Base-by-base conservation (phyloP, 139 green algal genomes). In the Dunaliella sp. region DNA sequence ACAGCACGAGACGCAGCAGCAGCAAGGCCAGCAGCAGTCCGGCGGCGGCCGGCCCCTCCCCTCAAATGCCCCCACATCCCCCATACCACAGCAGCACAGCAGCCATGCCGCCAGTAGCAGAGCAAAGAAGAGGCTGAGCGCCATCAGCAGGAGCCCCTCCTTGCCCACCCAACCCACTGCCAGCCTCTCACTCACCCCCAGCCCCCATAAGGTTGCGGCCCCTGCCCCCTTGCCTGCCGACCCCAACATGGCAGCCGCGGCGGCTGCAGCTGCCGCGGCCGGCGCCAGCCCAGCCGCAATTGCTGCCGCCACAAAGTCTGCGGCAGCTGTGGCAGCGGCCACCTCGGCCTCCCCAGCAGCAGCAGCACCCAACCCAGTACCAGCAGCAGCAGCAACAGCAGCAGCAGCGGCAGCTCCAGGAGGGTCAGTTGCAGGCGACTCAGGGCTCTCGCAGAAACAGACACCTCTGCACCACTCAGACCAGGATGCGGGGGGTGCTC, bases 221-320 rank as follows among this genome's bases (percentile, higher is more conserved):
- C 1, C 76, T 72, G n/a, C 3, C 31, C 30, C 22, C 38, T 16
- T 73, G 32, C 26, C 31, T 38, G 2, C 81, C 16, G 77, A 36
- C 24, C 25, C 28, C 73, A 22, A 2, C 30, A n/a, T 33, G 30
- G 85, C n/a, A 24, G 32, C 83, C 59, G 83, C 57, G 2, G 76
- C 76, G n/a, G 26, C 83, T 38, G 87, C 77, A 25, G 79, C 82
- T 1, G 48, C 84, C 0, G 79, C 72, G 32, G 37, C 76, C 84
- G 80, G 2, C 84, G 38, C 30, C 1, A 59, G 57, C 78, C 1
- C 30, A 83, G 33, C 78, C 81, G 36, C 32, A 58, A 12, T 36
- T 38, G 12, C 72, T 84, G 74, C 85, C 79, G 26, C 86, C 37
- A 28, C 48, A 84, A 83, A 57, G 77, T 36, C 28, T 38, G 83